phyloP scores from a whole-genome alignment of 768 basidiomycete genomes.

The Antrodiella citrinella region DNA sequence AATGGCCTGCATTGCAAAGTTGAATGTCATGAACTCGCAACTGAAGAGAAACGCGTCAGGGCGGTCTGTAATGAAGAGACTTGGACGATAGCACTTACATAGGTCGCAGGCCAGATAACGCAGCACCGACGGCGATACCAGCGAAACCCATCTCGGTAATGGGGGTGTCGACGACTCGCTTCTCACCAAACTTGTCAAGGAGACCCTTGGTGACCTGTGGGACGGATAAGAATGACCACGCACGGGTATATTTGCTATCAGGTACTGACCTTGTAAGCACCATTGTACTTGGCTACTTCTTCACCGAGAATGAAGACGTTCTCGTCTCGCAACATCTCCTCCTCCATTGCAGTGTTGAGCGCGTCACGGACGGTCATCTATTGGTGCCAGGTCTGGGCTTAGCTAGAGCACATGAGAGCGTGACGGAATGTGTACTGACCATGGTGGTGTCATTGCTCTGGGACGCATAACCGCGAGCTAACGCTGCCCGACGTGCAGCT shows the following conservation, averaged over 20 bases:
- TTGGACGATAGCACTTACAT: conserved; percentile 45
- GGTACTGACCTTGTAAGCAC: conserved; percentile 81
- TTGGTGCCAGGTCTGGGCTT: conserved; percentile 20
- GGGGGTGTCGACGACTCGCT: conserved; percentile 94
- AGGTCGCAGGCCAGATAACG: conserved; percentile 88
- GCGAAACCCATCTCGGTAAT: conserved; percentile 99
- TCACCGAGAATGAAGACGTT: conserved; percentile 93
- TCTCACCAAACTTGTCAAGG: conserved; percentile 98
- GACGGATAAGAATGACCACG: no score
- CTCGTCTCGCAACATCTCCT: conserved; percentile 97
- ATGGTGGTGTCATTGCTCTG: conserved; percentile 22
- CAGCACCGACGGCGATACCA: conserved; percentile 92
- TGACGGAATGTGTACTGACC: conserved; percentile 38
- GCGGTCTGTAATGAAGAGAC: neutral
- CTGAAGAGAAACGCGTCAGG: conserved; percentile 28
- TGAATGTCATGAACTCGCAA: conserved; percentile 99
- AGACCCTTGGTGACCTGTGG: conserved; percentile 92
- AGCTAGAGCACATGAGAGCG: neutral
- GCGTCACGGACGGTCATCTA: conserved; percentile 97
- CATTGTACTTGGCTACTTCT: conserved; percentile 97
- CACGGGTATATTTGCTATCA: no score
- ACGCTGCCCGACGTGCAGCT: conserved; percentile 32
- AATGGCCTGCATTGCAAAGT: conserved; percentile 99
- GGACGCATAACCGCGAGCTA: conserved; percentile 59
- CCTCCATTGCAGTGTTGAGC: conserved; percentile 96